Percentiles rank a stretch among this genome's conserved stretches.
phyloP scores from a whole-genome alignment of 495 filamentous ascomycete genomes.

The Penicillium egyptiacum region DNA sequence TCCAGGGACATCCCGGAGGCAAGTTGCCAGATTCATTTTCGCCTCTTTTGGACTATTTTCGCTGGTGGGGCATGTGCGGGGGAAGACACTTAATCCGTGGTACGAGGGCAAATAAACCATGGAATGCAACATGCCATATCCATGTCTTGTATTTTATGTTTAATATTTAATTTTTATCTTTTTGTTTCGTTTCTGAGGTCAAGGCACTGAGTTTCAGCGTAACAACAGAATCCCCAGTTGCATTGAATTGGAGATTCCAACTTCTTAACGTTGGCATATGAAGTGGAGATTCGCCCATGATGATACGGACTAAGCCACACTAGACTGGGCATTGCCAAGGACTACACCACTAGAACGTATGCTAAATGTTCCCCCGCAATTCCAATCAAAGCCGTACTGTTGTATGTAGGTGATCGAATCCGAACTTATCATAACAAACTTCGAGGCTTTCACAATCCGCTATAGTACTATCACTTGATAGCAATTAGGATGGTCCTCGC shows the following conservation, averaged over 20 bases:
- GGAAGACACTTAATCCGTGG: not conserved
- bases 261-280: not conserved
- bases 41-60: not conserved
- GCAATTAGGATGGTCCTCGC: no score
- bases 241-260: not conserved
- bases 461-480: no score
- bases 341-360: not conserved
- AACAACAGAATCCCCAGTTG: not conserved
- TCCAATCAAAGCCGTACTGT: not conserved
- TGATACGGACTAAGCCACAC: not conserved
- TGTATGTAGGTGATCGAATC: not conserved
- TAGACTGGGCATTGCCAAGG: not conserved
- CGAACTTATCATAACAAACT: no score
- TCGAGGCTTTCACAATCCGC: no score
- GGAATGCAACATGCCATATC: not conserved
- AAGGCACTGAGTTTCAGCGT: not conserved
- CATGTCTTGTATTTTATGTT: not conserved
- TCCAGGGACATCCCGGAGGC: constrained; percentile 1
- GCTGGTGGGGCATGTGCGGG: constrained; percentile 6
- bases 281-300: not conserved
- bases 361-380: constrained; percentile 3
- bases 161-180: not conserved
- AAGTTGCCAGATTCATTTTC: constrained; percentile 2
- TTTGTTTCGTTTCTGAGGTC: not conserved
- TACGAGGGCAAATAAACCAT: not conserved